Base-by-base conservation (phyloP, 192 early-diverging fungal genomes). In the Funneliformis mosseae region DNA sequence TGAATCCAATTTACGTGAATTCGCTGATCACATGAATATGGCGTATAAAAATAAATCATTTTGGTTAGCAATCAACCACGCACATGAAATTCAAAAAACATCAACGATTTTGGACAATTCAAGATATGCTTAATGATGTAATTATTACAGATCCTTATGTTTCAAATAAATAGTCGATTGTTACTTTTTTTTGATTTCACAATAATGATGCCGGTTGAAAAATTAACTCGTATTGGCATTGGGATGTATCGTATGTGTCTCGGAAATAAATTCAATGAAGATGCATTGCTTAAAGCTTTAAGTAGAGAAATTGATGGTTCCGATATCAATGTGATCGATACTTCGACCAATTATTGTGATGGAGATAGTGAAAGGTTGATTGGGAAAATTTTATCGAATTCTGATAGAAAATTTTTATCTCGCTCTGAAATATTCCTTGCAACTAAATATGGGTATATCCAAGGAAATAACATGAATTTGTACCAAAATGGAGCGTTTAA, bases 381-480 rank as follows among this genome's bases (percentile, higher is more conserved):
- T 45, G 84, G 84, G 23, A 84, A 85, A 77, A 77, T 77, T 63
- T 16, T 33, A 50, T 33, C 16, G 25, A 66, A 39, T n/a, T 28
- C 62, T 46, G 21, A 48, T 68, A 21, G 72, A 46, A 60, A 27
- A 70, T 43, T 27, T 50, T 66, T 84, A 28, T 60, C 67, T 1
- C 55, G 83, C 18, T 74, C 79, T 11, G 83, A 84, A 64, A 5
- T 84, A 18, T 66, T 80, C 9, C 75, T 84, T 46, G 77, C 80
- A n/a, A 82, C 81, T 10, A 85, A 85, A 70, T 83, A 80, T 81
- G 81, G 81, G 12, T 83, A 85, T 72, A 85, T 83, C 42, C 84
- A 85, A 75, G 82, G 82, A 48, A 77, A 79, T 28, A 85, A 82
- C 27, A 82, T 84, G 83, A 38, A 74, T 41, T 76, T 84, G 7